phyloP scores from a whole-genome alignment of 768 basidiomycete genomes.

The Royoungia palumana region DNA sequence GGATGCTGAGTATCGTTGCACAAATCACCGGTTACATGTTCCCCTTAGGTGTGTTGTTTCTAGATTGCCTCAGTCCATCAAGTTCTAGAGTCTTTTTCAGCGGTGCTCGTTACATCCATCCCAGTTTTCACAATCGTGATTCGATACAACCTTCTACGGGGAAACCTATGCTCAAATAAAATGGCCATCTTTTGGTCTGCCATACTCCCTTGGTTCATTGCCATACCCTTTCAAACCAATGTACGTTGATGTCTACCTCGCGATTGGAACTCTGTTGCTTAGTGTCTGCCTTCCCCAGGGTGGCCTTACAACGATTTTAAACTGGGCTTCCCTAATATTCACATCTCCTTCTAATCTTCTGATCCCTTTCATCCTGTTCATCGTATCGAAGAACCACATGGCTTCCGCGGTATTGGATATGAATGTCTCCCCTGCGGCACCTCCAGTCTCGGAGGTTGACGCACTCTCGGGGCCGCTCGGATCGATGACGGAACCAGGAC shows the following conservation, averaged over 20 bases:
- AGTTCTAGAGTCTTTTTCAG: neutral
- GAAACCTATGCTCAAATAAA: conserved; percentile 23
- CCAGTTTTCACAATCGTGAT: conserved; percentile 24
- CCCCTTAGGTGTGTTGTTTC: conserved; percentile 14
- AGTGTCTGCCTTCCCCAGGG: conserved; percentile 1
- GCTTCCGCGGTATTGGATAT: conserved; percentile 21
- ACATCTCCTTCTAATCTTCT: conserved; percentile 23
- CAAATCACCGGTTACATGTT: conserved; percentile 19
- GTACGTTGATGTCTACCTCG: conserved; percentile 3
- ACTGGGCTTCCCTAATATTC: conserved; percentile 26
- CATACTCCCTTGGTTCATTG: conserved; percentile 21
- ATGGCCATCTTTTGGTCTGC: conserved; percentile 24
- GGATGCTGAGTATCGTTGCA: conserved; percentile 3
- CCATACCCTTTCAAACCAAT: conserved; percentile 25
- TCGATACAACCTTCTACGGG: conserved; percentile 24
- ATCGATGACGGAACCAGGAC: neutral
- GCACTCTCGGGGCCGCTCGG: neutral
- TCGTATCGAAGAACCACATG: conserved; percentile 16
- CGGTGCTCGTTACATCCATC: conserved; percentile 25
- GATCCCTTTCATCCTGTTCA: conserved; percentile 20
- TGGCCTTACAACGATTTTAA: conserved; percentile 16
- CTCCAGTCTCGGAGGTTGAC: neutral
- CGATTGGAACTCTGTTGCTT: neutral
- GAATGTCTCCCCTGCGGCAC: conserved; percentile 3
- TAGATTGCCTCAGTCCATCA: neutral